These are phyloP conservation scores for Diddensiella transvaalensis DNA, from an alignment of 805 yeast species.

Conservation along the genomic window DNA sequence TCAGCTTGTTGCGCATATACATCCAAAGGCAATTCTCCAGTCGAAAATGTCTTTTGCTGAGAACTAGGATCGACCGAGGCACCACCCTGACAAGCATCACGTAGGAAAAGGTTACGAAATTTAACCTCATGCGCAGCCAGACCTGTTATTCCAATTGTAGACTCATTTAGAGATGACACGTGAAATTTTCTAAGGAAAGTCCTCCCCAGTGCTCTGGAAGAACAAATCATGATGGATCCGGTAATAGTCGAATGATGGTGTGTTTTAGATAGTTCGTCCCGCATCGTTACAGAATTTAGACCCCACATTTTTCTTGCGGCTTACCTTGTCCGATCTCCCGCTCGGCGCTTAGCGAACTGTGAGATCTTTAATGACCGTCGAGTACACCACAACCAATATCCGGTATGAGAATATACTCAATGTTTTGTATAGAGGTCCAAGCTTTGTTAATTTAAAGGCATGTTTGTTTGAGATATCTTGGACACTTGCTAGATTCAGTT, in stretches of 20 bases:
- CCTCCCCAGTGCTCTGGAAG: too few species aligned
- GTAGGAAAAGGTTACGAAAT: slow-evolving; percentile 42
- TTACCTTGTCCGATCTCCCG: neutral
- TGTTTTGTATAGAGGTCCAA: too few species aligned
- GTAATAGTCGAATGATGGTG: too few species aligned
- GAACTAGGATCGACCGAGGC: slow-evolving; percentile 52
- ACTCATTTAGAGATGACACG: slow-evolving; percentile 13
- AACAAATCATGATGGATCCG: too few species aligned
- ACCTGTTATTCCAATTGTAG: slow-evolving; percentile 15
- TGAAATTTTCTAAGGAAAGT: slow-evolving; percentile 13
- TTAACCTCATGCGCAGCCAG: slow-evolving; percentile 12
- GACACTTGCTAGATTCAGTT: neutral
- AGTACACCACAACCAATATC: too few species aligned
- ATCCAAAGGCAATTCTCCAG: slow-evolving; percentile 39
- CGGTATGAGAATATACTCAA: too few species aligned
- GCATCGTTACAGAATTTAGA: too few species aligned
- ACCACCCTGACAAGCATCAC: slow-evolving; percentile 57
- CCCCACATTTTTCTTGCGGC: neutral
- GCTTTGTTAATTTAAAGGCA: too few species aligned
- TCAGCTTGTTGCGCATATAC: slow-evolving; percentile 36
- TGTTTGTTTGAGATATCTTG: too few species aligned
- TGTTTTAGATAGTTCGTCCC: too few species aligned
- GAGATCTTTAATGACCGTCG: too few species aligned
- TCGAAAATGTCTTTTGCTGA: slow-evolving; percentile 62
- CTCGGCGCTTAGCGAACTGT: neutral